phyloP scores from a whole-genome alignment of 2,329 filamentous ascomycete species.

The Dactylellina leptospora region DNA sequence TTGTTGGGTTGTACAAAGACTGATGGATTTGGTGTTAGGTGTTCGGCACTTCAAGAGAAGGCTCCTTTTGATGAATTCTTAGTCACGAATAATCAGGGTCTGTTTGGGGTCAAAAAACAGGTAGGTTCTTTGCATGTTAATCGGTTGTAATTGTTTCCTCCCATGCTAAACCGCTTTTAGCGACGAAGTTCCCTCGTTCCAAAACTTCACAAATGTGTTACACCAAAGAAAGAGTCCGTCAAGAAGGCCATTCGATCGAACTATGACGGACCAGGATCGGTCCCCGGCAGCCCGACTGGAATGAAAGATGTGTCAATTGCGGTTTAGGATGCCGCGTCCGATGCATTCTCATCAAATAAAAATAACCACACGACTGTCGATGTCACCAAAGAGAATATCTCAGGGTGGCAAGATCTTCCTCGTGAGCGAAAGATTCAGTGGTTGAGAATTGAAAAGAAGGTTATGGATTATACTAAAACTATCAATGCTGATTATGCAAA shows the following conservation, averaged over 20 bases:
- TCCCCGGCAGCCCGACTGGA: neutral
- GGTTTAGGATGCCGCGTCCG: constrained; percentile 9
- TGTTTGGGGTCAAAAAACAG: constrained; percentile 23
- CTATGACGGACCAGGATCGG: neutral
- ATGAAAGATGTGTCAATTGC: neutral
- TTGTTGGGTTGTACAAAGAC: too few species aligned
- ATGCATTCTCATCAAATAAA: neutral
- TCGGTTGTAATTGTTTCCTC: neutral
- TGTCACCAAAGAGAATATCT: neutral
- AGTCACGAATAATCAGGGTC: constrained; percentile 10
- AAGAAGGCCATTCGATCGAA: neutral
- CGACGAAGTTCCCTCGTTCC: constrained; percentile 34
- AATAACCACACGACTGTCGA: neutral
- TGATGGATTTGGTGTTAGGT: constrained; percentile 10
- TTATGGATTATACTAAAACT: neutral
- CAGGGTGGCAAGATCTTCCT: neutral
- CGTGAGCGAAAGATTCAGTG: neutral
- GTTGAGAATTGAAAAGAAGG: neutral
- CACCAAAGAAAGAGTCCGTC: constrained; percentile 4
- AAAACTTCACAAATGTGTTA: constrained; percentile 40
- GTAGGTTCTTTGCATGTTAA: neutral
- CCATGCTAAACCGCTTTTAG: neutral
- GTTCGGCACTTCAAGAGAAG: constrained; percentile 6
- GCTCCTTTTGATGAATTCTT: constrained; percentile 23
- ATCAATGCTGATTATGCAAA: neutral